These are phyloP conservation scores for Colletotrichum sp. DNA, from an alignment of 2,329 filamentous ascomycete species.

Conservation along the genomic window DNA sequence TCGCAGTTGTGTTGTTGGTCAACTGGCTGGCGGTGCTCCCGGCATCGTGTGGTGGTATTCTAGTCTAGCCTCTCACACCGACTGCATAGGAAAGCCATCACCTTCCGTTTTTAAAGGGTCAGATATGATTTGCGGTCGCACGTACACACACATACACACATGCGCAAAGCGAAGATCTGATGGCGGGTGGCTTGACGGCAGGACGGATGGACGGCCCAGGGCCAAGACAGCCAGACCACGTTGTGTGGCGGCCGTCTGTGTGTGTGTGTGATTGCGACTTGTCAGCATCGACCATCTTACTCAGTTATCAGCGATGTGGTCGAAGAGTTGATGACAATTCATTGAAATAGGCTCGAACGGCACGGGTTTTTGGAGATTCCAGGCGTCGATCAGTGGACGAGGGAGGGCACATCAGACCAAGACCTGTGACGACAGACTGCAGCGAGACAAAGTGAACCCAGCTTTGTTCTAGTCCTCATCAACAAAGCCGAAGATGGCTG, in stretches of 20 bases:
- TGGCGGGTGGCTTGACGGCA: background rate
- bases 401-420: background rate
- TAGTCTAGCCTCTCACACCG: background rate
- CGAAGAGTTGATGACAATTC: background rate
- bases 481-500: background rate
- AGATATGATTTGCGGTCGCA: background rate
- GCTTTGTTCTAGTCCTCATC: background rate
- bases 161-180: background rate
- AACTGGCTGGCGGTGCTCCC: background rate
- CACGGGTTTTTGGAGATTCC: background rate
- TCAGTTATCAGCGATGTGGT: background rate
- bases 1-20: background rate
- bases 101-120: background rate
- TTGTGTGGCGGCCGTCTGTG: background rate
- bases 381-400: background rate
- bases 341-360: slow-evolving; percentile 1
- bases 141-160: background rate
- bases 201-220: background rate
- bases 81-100: background rate
- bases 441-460: background rate
- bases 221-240: slow-evolving; percentile 2
- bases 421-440: background rate
- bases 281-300: background rate
- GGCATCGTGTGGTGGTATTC: slow-evolving; percentile 4
- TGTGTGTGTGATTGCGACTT: background rate